phyloP scores from a whole-genome alignment of 2,329 filamentous ascomycete genomes.

The Meredithiella fracta region DNA sequence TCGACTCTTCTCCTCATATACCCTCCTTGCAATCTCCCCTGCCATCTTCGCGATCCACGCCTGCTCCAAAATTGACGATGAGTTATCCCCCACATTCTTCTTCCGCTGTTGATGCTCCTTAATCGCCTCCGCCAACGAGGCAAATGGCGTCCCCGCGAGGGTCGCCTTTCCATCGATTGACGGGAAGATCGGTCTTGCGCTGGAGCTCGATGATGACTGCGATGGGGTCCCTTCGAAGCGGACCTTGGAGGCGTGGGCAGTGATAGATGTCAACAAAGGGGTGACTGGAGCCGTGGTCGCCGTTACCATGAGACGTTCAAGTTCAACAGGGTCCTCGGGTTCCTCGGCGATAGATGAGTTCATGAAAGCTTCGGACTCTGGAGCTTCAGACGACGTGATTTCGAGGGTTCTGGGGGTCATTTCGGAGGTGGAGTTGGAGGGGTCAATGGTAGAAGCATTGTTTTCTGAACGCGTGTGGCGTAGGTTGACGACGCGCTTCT shows the following conservation, averaged over 20 bases:
- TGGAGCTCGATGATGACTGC: background rate
- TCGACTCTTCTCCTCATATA: slow-evolving; percentile 67
- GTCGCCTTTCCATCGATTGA: slow-evolving; percentile 13
- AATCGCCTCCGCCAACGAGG: slow-evolving; percentile 7
- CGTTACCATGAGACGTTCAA: slow-evolving; percentile 10
- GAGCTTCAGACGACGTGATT: slow-evolving; percentile 22
- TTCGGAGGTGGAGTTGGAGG: slow-evolving; percentile 32
- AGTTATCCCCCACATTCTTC: slow-evolving; percentile 27
- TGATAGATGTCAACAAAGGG: background rate
- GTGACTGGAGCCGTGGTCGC: background rate
- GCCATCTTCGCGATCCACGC: slow-evolving; percentile 91
- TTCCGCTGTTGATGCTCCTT: slow-evolving; percentile 16
- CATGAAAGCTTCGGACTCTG: slow-evolving; percentile 44
- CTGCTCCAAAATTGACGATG: slow-evolving; percentile 53
- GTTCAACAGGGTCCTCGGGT: slow-evolving; percentile 30
- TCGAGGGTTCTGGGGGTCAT: slow-evolving; percentile 30
- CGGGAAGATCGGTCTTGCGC: slow-evolving; percentile 19
- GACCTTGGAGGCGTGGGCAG: slow-evolving; percentile 5
- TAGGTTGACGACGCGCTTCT: slow-evolving; percentile 68
- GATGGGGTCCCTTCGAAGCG: slow-evolving; percentile 3
- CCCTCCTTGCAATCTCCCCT: slow-evolving; percentile 70
- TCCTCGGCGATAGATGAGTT: slow-evolving; percentile 43
- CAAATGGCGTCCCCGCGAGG: slow-evolving; percentile 6
- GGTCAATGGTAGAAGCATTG: slow-evolving; percentile 25
- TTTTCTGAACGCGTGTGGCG: slow-evolving; percentile 42